Base-by-base conservation (phyloP, 345 rosid species). In the Eucalyptus cladocalyx region DNA sequence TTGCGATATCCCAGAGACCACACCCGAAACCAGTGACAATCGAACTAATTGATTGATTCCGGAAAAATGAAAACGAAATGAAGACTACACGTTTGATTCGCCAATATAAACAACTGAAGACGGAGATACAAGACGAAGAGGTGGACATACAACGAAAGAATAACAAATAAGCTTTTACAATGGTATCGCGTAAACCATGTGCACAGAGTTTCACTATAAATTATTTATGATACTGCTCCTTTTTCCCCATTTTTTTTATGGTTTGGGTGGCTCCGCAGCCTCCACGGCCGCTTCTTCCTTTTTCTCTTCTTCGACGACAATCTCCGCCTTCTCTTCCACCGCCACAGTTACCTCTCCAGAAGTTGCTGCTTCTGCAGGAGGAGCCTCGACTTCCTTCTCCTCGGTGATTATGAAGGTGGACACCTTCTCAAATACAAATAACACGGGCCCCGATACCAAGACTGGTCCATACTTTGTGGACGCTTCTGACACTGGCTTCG, bases 351-450 rank as follows among this genome's bases (percentile, higher is more conserved):
- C 93, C 87, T 81, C 93, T 90, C 93, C 97, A 34, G 93, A 87
- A 93, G 91, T 88, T 95, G 95, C 90, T 91, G 91, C 86, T 86
- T 91, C 91, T 40, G 88, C 90, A 3, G 93, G 87, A n/a, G 91
- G 86, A 12, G 92, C 48, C 88, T 92, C 95, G 48, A 43, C 91
- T 42, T 94, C 90, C 91, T 91, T 92, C 85, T 93, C 94, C 89
- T 95, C 94, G 17, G 91, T 92, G 2, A 91, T 91, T 48, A 96
- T 88, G 62, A 95, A 95, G 88, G 94, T 96, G 19, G 96, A 93
- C 14, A 97, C 95, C 91, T 97, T 97, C 91, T 97, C 98, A 30
- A 97, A 94, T 40, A 97, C 87, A 87, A 96, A 97, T 51, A 91
- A 87, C 58, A 96, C 93, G 9, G 98, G 99, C 49, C 96, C 97